These are phyloP conservation scores for Dianthus caryophyllus DNA, from an alignment of 148 eudicot species.

Conservation along the genomic window DNA sequence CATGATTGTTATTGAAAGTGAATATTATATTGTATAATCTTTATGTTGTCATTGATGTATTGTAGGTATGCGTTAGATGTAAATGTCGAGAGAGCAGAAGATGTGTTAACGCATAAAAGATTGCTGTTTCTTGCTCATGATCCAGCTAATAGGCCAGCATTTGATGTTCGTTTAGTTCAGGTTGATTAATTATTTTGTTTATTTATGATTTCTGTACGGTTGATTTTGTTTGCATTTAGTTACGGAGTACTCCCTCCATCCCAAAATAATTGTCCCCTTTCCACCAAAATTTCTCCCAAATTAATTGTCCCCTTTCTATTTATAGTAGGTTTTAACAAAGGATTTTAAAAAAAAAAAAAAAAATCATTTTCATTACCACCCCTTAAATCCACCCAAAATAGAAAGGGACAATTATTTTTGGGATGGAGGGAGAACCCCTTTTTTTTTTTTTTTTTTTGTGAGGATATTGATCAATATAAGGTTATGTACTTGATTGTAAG, in stretches of 20 bases:
- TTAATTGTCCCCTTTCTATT: too few species aligned
- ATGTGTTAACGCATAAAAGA: conserved; percentile 78
- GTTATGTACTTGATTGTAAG: neutral
- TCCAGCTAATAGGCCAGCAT: conserved; percentile 79
- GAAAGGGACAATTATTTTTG: too few species aligned
- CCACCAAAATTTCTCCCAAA: too few species aligned
- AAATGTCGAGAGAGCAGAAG: conserved; percentile 96
- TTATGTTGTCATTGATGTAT: neutral
- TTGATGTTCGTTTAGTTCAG: conserved; percentile 96
- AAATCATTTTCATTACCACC: too few species aligned
- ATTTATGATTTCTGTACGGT: neutral
- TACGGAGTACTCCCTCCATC: neutral
- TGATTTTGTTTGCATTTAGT: neutral
- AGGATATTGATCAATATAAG: neutral
- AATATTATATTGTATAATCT: too few species aligned
- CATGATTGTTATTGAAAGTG: too few species aligned
- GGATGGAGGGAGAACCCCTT: too few species aligned
- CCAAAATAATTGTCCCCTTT: too few species aligned
- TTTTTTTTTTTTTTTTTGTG: too few species aligned
- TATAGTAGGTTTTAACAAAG: too few species aligned
- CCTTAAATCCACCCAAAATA: too few species aligned
- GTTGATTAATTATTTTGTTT: conserved; percentile 26
- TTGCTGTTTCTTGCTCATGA: conserved; percentile 71
- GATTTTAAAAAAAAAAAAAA: too few species aligned
- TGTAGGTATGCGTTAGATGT: conserved; percentile 94